Conservation (phyloP, 306 rosid genomes). For the Mimosa pudica region DNA sequence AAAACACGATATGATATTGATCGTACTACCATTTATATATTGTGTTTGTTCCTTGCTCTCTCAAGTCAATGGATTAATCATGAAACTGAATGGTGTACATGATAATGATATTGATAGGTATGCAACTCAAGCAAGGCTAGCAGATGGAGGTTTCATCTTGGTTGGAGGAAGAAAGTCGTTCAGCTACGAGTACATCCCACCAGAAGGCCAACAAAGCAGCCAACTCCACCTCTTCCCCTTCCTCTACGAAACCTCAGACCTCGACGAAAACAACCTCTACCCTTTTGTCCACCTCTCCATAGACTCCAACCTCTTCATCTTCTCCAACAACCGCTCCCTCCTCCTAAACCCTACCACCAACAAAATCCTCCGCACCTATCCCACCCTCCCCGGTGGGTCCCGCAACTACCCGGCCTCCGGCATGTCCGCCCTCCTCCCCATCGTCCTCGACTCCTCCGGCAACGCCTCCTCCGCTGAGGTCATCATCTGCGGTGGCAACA, state of each 20-base stretch:
- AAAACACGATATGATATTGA: no score
- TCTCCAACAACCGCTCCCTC: slow-evolving; percentile 79
- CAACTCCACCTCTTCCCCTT: slow-evolving; percentile 45
- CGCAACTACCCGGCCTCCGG: slow-evolving; percentile 91
- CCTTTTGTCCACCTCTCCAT: slow-evolving; percentile 67
- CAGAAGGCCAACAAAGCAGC: slow-evolving; percentile 30
- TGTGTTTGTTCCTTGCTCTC: neutral
- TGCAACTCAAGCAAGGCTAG: slow-evolving; percentile 62
- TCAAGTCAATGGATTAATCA: neutral
- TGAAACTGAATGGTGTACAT: neutral
- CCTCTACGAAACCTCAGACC: slow-evolving; percentile 70
- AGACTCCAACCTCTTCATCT: slow-evolving; percentile 77
- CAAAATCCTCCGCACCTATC: slow-evolving; percentile 53
- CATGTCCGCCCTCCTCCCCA: slow-evolving; percentile 75
- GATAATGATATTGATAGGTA: slow-evolving; percentile 20
- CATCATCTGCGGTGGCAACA: slow-evolving; percentile 78
- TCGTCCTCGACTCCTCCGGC: slow-evolving; percentile 38
- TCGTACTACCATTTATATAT: neutral
- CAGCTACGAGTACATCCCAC: slow-evolving; percentile 67
- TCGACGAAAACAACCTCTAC: slow-evolving; percentile 90
- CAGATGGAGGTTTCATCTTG: slow-evolving; percentile 55
- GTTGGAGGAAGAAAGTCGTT: slow-evolving; percentile 76
- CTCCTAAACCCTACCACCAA: slow-evolving; percentile 53
- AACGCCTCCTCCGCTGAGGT: slow-evolving; percentile 50
- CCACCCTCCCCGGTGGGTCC: slow-evolving; percentile 59